phyloP scores from a whole-genome alignment of 2,329 filamentous ascomycete genomes.

The Phyllosticta citrichinensis region DNA sequence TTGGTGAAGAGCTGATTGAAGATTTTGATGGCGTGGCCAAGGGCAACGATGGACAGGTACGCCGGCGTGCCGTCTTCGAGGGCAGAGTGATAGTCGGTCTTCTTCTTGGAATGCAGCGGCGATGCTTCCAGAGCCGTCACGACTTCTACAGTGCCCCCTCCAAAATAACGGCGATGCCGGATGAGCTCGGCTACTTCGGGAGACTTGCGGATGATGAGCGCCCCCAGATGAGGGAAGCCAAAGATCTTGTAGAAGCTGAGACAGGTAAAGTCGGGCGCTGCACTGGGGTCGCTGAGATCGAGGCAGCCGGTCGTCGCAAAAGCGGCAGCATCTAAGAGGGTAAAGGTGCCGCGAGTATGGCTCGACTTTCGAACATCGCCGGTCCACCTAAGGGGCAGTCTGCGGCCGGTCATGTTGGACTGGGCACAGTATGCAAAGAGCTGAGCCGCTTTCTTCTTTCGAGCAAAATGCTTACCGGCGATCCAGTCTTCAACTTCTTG shows the following conservation, averaged over 20 bases:
- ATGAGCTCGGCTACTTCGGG: conserved; percentile 52
- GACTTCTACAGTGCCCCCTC: conserved; percentile 57
- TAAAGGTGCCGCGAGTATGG: conserved; percentile 41
- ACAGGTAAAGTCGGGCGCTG: conserved; percentile 68
- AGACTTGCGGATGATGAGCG: conserved; percentile 66
- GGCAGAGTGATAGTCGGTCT: conserved; percentile 46
- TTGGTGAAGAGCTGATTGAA: conserved; percentile 48
- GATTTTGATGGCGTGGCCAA: conserved; percentile 49
- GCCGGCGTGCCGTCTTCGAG: conserved; percentile 59
- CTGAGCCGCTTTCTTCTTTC: conserved; percentile 34
- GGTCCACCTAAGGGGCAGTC: conserved; percentile 64
- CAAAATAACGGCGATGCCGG: conserved; percentile 55
- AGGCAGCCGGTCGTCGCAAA: conserved; percentile 68
- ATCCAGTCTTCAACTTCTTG: conserved; percentile 58
- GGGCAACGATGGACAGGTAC: conserved; percentile 54
- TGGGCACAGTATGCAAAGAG: conserved; percentile 81
- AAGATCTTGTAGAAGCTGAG: conserved; percentile 95
- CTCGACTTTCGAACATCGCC: conserved; percentile 24
- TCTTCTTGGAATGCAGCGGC: conserved; percentile 45
- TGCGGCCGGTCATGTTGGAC: conserved; percentile 81
- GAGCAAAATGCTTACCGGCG: conserved; percentile 15
- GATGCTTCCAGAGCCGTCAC: conserved; percentile 41
- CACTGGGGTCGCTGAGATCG: conserved; percentile 52
- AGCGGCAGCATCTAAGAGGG: conserved; percentile 75
- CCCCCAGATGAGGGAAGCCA: conserved; percentile 85